Conservation (phyloP, 1,139 yeast species). For the Pichia sp. region DNA sequence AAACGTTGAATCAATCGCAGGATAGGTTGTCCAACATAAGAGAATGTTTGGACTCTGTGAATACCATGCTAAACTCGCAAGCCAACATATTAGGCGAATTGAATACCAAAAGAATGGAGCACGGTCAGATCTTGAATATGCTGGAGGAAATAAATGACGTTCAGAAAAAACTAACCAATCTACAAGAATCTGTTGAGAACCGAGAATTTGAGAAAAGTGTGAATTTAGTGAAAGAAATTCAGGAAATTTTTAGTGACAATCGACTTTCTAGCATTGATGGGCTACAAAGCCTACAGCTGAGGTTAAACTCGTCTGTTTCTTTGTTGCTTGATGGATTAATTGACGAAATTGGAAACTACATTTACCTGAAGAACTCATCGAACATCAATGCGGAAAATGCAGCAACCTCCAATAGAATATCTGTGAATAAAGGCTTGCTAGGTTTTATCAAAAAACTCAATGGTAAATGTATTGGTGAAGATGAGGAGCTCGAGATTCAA, state of each 20-base stretch:
- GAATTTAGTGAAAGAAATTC: conserved; percentile 27
- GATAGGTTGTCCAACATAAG: conserved; percentile 48
- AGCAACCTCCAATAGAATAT: conserved; percentile 6
- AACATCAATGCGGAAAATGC: conserved; percentile 25
- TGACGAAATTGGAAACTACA: conserved; percentile 71
- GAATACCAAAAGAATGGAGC: conserved; percentile 57
- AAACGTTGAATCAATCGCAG: conserved; percentile 55
- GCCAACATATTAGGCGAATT: conserved; percentile 58
- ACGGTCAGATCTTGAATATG: conserved; percentile 66
- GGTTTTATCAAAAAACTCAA: conserved; percentile 24
- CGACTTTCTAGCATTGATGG: conserved; percentile 45
- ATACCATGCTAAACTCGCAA: conserved; percentile 26
- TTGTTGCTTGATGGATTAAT: conserved; percentile 65
- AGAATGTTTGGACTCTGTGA: conserved; percentile 41
- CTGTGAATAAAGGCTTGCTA: conserved; percentile 23
- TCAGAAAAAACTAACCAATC: conserved; percentile 52
- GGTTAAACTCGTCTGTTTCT: conserved; percentile 60
- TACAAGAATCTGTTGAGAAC: conserved; percentile 63
- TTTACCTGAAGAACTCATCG: conserved; percentile 50
- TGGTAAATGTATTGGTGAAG: conserved; percentile 21
- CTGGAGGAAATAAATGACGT: conserved; percentile 66
- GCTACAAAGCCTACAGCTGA: conserved; percentile 51
- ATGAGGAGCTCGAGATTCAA: conserved; percentile 24
- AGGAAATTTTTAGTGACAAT: conserved; percentile 52
- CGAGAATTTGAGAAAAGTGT: conserved; percentile 71